These are phyloP conservation scores for Insectozyma bohioensis DNA, from an alignment of 1,139 yeast genomes.

Conservation along the genomic window DNA sequence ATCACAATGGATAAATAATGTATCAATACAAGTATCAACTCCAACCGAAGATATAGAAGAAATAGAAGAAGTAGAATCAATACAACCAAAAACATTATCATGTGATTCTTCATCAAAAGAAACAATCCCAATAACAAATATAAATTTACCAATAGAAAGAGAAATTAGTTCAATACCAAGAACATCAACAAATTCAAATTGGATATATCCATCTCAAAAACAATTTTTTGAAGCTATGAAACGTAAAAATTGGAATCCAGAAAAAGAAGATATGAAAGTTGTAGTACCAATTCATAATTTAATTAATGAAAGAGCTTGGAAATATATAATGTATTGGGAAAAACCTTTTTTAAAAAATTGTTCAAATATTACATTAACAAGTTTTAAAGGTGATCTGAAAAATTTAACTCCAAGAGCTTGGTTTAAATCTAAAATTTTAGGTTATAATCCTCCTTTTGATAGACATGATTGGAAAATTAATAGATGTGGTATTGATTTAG, in stretches of 20 bases:
- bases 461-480: conserved; percentile 95
- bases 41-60: no score
- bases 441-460: conserved; percentile 83
- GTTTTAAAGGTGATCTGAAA: conserved; percentile 86
- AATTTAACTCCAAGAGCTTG: conserved; percentile 90
- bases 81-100: conserved; percentile 16
- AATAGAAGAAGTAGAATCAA: conserved; percentile 37
- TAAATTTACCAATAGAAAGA: conserved; percentile 61
- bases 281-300: conserved; percentile 94
- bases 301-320: conserved; percentile 94
- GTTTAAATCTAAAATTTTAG: conserved; percentile 57
- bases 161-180: conserved; percentile 85
- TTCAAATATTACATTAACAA: conserved; percentile 82
- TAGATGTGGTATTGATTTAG: conserved; percentile 80
- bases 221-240: conserved; percentile 95
- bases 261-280: conserved; percentile 78
- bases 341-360: conserved; percentile 52
- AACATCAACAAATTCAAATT: conserved; percentile 60
- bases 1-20: conserved; percentile 52
- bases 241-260: conserved; percentile 85
- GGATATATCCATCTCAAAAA: conserved; percentile 95
- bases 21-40: conserved; percentile 28
- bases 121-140: conserved; percentile 25
- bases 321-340: conserved; percentile 84
- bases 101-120: conserved; percentile 50